Evolutionary conservation across 805 yeast genomes (phyloP), one percentile per base, ranked within the genome.

Genomic region (Torulaspora indica): DNA sequence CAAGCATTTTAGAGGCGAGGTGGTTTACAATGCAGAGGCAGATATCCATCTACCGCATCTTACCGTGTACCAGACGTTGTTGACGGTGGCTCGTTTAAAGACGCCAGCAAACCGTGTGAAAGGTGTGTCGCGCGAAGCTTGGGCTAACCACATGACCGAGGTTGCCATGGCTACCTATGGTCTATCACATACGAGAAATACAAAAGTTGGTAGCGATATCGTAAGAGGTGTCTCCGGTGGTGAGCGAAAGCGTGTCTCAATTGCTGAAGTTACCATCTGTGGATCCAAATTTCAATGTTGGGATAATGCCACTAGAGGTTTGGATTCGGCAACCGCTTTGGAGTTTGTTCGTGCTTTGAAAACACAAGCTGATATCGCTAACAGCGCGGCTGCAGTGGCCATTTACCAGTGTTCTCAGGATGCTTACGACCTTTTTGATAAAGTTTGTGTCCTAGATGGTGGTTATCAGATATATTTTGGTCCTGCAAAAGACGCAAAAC

Each of bases 301-400:
- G 79, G 90, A 85, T 69, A 86, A 86, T 58, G 83, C 91, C 5
- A 86, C 95, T 5, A 77, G 93, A 69, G 95, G 95, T 55, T 72
- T 86, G 47, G 95, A 85, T 66, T 75, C 93, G 3, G 84, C 93
- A 8, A 85, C 93, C 33, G 95, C 95, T 3, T 70, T 82, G 51
- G 90, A 84, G 59, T 85, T 79, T 56, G 72, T 83, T 32, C 71
- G 78, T 49, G 82, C 87, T 15, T 70, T 85, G 48, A 79, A 84
- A 55, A 74, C 79, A 2, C 68, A 77, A n/a, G 81, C 88, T 3
- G 65, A 71, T 28, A 65, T 81, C 40, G 62, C 74, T 45, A 70
- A 73, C 18, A 68, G 76, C 10, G 71, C 83, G 4, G 79, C 85
- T 1, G 70, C 81, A 35, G 81, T 83, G 39, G 85, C 91, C 23